Percentiles rank a stretch among this genome's conserved stretches.
phyloP scores from a whole-genome alignment of 2,329 filamentous ascomycete genomes.

The Fusarium pininemorale region DNA sequence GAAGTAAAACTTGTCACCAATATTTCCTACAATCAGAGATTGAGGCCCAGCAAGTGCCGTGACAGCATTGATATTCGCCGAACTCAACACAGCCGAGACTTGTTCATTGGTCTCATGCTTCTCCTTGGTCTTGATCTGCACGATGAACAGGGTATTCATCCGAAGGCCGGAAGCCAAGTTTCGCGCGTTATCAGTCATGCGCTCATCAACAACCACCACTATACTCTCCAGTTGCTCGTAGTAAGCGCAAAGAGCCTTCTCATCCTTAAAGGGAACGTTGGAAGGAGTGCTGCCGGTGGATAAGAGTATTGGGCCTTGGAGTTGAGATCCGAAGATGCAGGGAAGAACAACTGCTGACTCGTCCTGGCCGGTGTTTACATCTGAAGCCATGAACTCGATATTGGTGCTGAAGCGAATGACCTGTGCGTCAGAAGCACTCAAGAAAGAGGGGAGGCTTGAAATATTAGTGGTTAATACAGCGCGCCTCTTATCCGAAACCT shows the following conservation, averaged over 20 bases:
- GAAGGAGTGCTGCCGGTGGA: background rate
- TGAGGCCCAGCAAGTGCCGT: conserved; percentile 14
- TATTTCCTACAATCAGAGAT: background rate
- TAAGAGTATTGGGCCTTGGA: background rate
- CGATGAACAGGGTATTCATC: conserved; percentile 4
- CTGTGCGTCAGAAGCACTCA: background rate
- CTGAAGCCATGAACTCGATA: background rate
- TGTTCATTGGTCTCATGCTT: background rate
- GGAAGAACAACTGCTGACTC: conserved; percentile 1
- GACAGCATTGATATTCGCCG: background rate
- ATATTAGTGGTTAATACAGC: background rate
- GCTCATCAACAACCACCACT: background rate
- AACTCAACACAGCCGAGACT: background rate
- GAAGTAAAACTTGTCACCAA: background rate
- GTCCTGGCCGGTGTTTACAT: fast-evolving
- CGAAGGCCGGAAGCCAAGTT: background rate
- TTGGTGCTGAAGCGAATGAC: background rate
- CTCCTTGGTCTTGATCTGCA: background rate
- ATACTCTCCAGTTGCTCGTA: background rate
- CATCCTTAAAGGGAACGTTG: background rate
- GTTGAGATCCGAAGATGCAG: conserved; percentile 9
- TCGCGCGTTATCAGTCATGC: conserved; percentile 17
- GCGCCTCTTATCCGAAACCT: background rate
- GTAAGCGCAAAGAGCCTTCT: background rate
- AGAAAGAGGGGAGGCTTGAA: background rate